Base-by-base conservation (phyloP, 257 asterid genomes). In the Handroanthus guayacan region DNA sequence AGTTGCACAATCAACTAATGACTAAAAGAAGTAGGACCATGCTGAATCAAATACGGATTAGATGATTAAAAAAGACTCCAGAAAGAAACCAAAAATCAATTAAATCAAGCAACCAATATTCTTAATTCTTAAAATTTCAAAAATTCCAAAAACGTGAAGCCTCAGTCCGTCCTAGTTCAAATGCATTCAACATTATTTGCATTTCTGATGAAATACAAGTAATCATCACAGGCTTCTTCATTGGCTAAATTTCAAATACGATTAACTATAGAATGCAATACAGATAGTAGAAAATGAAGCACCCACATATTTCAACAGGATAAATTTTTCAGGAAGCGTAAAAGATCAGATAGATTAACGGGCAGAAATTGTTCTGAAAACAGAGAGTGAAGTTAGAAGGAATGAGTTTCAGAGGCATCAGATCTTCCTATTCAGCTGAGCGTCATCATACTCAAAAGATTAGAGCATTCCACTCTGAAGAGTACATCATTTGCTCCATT, bases 371-470 rank as follows among this genome's bases (percentile, higher is more conserved):
- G 8, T 43, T 43, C 9, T 43, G 47, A 43, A 43, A 2, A 43
- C 3, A 13, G 13, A 57, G 63, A 38, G 5, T 14, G 14, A 38
- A 57, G n/a, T 2, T 2, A 43, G 48, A 9, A 45, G 55, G 34
- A 18, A 44, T 16, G 12, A 70, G 16, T 12, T 47, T 41, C 17
- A 20, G 52, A 82, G 79, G 89, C 97, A 86, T 90, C 97, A 90
- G 95, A 87, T 90, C 96, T 92, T 92, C 97, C 97, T 90, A 92
- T 90, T 80, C 89, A 89, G 87, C 68, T 73, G 82, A 85, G 88
- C 50, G 81, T 92, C 97, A 86, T 80, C 38, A 75, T 52, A 79
- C 92, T 75, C 91, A 77, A 62, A 17, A 9, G 0, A 62, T 62
- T 60, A 51, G 89, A 69, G 93, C 45, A 80, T 71, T 90, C 92